Evolutionary conservation across 2,329 filamentous ascomycete species (phyloP).

Genomic region (Myriosclerotinia curreyana): DNA sequence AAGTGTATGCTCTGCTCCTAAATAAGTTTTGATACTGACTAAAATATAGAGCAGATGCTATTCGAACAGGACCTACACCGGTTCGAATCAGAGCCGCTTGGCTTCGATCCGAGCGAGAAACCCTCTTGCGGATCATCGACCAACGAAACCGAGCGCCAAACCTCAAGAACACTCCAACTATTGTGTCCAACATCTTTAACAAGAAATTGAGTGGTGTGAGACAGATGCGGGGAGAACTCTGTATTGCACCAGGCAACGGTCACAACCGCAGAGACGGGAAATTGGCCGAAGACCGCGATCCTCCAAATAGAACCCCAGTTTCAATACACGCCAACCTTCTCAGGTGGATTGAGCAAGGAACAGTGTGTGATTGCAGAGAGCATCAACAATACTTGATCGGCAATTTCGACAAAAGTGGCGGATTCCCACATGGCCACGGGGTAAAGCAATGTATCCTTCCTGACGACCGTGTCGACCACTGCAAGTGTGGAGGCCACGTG

Average conservation of each 20-base stretch:
- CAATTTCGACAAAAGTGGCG: background rate
- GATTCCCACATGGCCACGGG: background rate
- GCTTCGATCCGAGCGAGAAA: background rate
- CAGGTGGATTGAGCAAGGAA: background rate
- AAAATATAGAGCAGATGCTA: background rate
- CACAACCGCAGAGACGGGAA: background rate
- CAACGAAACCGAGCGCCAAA: background rate
- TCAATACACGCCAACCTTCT: background rate
- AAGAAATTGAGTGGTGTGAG: background rate
- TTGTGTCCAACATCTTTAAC: background rate
- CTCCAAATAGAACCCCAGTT: background rate
- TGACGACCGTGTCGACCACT: background rate
- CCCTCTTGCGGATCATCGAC: background rate
- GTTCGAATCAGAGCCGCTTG: background rate
- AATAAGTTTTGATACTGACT: background rate
- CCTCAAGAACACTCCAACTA: background rate
- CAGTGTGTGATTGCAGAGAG: background rate
- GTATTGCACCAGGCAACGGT: background rate
- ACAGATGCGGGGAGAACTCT: background rate
- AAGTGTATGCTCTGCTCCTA: background rate
- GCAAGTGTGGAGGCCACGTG: background rate
- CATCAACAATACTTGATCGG: background rate
- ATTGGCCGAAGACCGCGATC: background rate
- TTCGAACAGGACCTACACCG: background rate
- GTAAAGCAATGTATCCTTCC: background rate